Evolutionary conservation across 192 early-diverging fungal species (phyloP), one percentile per base, ranked within the genome.

Genomic region (Coemansia erecta): DNA sequence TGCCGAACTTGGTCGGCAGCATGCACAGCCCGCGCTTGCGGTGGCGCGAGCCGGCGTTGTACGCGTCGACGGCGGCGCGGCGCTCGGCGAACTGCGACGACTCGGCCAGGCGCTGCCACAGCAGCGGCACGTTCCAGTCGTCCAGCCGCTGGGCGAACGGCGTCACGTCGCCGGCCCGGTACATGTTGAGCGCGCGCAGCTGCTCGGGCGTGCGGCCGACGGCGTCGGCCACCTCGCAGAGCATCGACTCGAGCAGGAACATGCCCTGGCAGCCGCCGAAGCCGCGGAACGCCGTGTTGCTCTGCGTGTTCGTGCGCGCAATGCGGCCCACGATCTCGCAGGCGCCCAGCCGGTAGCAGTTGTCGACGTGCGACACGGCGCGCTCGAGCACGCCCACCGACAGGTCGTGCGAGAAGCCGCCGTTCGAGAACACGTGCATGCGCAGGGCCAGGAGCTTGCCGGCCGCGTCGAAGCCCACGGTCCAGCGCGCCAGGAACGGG

Each of bases 241-340:
- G 87, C 62, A 82, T 89, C 21, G 84, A 85, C 73, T 93, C 92
- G 11, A 83, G 81, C 43, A 93, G 76, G 60, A 93, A 81, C 87
- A 91, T 90, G 39, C 87, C 90, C 73, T 94, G 90, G 49, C 91
- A 90, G 18, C 82, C 90, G 49, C 93, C 93, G 61, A 93, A 94
- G 24, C 92, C 85, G 60, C 93, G 82, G 82, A 92, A 88, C 3
- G 93, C 92, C 43, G 92, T 93, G 78, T 92, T 93, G 58, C 89
- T 88, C 63, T 89, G 85, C 33, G 85, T 83, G 79, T 93, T 92
- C 47, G 93, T 93, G 54, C 85, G 85, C 67, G 90, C 92, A 23
- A 92, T 68, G 42, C 78, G 72, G 43, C 93, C 93, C 22, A 66
- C 62, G 37, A 89, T 72, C 43, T 83, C 77, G 8, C 86, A 64